Evolutionary conservation across 1,139 yeast species (phyloP).

Genomic region (Nakaseomyces glabratus): DNA sequence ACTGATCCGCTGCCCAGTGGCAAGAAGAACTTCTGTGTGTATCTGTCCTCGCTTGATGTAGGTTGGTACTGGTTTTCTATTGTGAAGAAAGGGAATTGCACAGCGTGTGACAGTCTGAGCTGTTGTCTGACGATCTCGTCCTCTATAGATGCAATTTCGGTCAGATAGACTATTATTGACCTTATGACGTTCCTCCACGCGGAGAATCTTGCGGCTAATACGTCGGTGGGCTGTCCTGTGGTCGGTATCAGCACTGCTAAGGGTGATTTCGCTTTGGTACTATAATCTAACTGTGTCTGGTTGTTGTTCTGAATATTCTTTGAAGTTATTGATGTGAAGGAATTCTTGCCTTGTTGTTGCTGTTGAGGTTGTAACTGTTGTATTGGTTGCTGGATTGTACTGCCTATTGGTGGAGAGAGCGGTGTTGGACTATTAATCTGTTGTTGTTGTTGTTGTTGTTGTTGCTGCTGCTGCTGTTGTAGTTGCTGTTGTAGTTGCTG

Average conservation of each 20-base stretch:
- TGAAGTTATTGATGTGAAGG: constrained; percentile 15
- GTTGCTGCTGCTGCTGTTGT: constrained; percentile 6
- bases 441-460: constrained; percentile 4
- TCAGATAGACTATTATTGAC: constrained; percentile 62
- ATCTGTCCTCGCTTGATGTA: constrained; percentile 20
- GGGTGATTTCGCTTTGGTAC: constrained; percentile 35
- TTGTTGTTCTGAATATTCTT: constrained; percentile 13
- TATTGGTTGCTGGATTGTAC: constrained; percentile 3
- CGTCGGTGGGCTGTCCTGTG: constrained; percentile 72
- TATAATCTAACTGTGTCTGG: constrained; percentile 9
- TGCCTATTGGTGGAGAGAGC: too few species aligned
- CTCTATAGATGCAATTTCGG: constrained; percentile 74
- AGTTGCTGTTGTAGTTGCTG: constrained; percentile 6
- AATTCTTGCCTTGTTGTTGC: constrained; percentile 11
- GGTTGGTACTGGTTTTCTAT: constrained; percentile 23
- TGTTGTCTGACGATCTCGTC: constrained; percentile 84
- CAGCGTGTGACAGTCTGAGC: constrained; percentile 69
- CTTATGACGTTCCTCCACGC: constrained; percentile 80
- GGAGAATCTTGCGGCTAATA: constrained; percentile 69
- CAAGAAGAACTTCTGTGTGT: constrained; percentile 33
- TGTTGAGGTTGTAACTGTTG: constrained; percentile 5
- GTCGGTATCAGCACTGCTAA: constrained; percentile 41
- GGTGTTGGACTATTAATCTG: too few species aligned
- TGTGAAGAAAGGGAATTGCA: constrained; percentile 45
- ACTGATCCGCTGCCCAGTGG: constrained; percentile 75